Conservation (phyloP, 176 grass and related monocot species). For the Musa schizocarpa region DNA sequence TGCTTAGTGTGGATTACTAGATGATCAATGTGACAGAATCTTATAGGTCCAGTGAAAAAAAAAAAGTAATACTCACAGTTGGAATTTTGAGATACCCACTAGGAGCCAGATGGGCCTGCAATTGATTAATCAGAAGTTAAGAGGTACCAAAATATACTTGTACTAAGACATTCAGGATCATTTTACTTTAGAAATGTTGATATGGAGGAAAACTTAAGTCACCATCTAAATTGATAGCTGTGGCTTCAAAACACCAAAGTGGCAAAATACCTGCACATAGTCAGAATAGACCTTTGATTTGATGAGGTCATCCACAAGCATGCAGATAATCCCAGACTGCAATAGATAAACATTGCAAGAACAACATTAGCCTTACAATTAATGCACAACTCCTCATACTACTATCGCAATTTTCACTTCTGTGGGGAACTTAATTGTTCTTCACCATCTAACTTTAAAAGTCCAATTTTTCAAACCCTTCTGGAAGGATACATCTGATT, state of each 20-base stretch:
- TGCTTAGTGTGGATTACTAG: background rate
- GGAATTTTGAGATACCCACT: slow-evolving; percentile 91
- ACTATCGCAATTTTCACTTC: background rate
- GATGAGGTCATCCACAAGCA: slow-evolving; percentile 75
- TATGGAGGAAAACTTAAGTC: background rate
- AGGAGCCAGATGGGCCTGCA: slow-evolving; percentile 81
- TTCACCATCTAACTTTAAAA: background rate
- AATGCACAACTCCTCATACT: background rate
- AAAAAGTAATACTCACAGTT: slow-evolving; percentile 49
- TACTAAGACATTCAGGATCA: background rate
- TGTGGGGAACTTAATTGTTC: background rate
- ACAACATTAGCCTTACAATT: background rate
- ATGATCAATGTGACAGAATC: background rate
- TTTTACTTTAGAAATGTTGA: background rate
- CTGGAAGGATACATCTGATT: too few species aligned
- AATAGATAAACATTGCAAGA: slow-evolving; percentile 10
- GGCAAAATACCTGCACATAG: slow-evolving; percentile 64
- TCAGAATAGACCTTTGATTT: slow-evolving; percentile 80
- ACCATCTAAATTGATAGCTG: background rate
- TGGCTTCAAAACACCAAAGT: background rate
- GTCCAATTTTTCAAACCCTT: too few species aligned
- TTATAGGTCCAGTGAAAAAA: background rate
- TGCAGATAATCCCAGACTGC: slow-evolving; percentile 43
- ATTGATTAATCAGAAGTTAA: slow-evolving; percentile 37
- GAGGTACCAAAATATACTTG: slow-evolving; percentile 4